Evolutionary conservation across 495 filamentous ascomycete genomes (phyloP).

Genomic region (Schizothecium vesticola): DNA sequence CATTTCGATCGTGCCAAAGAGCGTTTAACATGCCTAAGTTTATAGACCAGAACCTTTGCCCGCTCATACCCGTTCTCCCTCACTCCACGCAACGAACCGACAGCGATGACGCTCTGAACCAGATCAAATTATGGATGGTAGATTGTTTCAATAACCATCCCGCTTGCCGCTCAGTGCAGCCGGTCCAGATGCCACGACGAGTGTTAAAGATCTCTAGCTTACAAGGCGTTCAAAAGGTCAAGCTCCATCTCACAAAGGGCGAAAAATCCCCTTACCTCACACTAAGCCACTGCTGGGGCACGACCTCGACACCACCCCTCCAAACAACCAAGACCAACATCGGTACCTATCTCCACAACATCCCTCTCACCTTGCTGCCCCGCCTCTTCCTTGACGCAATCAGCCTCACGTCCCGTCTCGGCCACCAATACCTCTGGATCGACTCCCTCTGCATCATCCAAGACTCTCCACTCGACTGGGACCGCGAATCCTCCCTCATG

Average conservation of each 20-base stretch:
- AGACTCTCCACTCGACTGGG: slow-evolving; percentile 32
- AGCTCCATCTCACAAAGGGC: neutral
- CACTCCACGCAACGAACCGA: too few relatives aligned
- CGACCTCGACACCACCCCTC: neutral
- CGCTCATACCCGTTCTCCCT: too few relatives aligned
- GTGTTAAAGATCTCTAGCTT: neutral
- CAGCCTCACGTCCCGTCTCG: slow-evolving; percentile 15
- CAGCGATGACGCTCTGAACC: too few relatives aligned
- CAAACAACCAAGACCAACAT: neutral
- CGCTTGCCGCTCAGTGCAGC: too few relatives aligned
- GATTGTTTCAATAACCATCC: too few relatives aligned
- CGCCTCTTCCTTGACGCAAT: slow-evolving; percentile 27
- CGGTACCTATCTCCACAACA: neutral
- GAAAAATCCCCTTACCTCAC: neutral
- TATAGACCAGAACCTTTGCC: too few relatives aligned
- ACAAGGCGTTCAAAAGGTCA: neutral
- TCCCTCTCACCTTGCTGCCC: slow-evolving; percentile 16
- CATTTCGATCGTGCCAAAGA: too few relatives aligned
- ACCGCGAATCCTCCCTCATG: slow-evolving; percentile 33
- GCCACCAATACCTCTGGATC: slow-evolving; percentile 21
- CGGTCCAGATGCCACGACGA: neutral
- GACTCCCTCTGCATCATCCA: too few relatives aligned
- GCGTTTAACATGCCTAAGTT: too few relatives aligned
- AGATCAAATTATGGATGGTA: too few relatives aligned
- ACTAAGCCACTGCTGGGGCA: slow-evolving; percentile 11